These are phyloP conservation scores for Lepiota venenata DNA, from an alignment of 768 basidiomycete species.

Conservation along the genomic window DNA sequence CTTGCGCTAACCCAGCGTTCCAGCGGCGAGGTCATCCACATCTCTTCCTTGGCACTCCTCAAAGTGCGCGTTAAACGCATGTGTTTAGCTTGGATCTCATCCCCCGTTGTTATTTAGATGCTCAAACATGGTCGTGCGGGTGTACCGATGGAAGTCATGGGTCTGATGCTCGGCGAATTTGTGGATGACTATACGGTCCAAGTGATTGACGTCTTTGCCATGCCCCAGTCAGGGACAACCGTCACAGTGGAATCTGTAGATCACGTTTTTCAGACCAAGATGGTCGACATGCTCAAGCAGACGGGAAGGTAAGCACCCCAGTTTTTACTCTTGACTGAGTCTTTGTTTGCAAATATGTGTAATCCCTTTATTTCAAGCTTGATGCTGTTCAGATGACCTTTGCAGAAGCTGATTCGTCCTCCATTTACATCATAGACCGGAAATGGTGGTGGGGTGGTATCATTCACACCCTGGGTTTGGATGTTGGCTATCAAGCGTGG, in stretches of 20 bases:
- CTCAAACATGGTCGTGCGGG: conserved; percentile 98
- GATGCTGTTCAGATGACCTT: background rate
- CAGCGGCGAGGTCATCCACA: conserved; percentile 94
- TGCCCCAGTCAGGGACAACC: conserved; percentile 97
- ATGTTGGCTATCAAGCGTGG: conserved; percentile 98
- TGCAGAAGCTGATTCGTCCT: background rate
- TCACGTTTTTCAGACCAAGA: conserved; percentile 97
- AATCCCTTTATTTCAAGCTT: background rate
- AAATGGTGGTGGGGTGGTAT: conserved; percentile 99
- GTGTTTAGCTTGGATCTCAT: background rate
- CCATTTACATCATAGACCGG: conserved; percentile 52
- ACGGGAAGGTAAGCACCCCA: conserved; percentile 76
- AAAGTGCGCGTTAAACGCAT: conserved; percentile 52
- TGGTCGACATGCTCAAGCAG: conserved; percentile 99
- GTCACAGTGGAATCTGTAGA: conserved; percentile 98
- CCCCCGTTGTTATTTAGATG: conserved; percentile 63
- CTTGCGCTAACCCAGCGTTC: background rate
- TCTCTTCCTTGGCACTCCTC: conserved; percentile 93
- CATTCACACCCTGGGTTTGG: conserved; percentile 99
- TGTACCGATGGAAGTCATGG: conserved; percentile 99
- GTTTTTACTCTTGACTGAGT: conserved; percentile 10
- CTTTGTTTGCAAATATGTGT: background rate
- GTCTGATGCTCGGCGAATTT: conserved; percentile 95
- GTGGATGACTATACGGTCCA: conserved; percentile 97
- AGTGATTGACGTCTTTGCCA: conserved; percentile 96